Evolutionary conservation across 2,329 filamentous ascomycete genomes (phyloP).

Genomic region (Colletotrichum ledebouriae): DNA sequence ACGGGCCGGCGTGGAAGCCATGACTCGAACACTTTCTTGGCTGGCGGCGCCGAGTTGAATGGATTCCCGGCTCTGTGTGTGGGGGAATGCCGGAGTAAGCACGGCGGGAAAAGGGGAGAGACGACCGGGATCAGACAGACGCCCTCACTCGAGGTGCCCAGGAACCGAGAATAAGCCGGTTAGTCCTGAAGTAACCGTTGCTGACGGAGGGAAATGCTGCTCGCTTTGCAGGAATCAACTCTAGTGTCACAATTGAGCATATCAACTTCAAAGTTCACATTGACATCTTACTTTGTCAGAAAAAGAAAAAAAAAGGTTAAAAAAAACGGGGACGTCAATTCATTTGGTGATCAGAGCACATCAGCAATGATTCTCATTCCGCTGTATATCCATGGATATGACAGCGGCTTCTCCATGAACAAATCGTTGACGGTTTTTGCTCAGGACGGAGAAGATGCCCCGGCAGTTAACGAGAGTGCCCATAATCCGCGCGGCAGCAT

Average conservation of each 20-base stretch:
- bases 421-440: too few species aligned
- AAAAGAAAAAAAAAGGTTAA: too few species aligned
- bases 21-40: background rate
- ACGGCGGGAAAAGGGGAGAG: background rate
- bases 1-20: conserved; percentile 12
- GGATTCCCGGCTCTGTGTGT: background rate
- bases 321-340: too few species aligned
- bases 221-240: background rate
- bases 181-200: background rate
- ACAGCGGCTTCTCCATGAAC: too few species aligned
- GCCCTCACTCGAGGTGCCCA: background rate
- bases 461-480: too few species aligned
- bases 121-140: background rate
- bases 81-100: background rate
- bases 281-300: background rate
- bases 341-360: too few species aligned
- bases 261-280: background rate
- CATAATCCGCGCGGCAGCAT: too few species aligned
- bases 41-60: background rate
- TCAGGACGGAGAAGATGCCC: too few species aligned
- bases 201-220: conserved; percentile 2
- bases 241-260: too few species aligned
- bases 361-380: too few species aligned
- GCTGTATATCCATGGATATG: too few species aligned
- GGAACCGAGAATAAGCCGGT: background rate